Base-by-base conservation (phyloP, 2,329 filamentous ascomycete genomes). In the Exutisphaerella laricina region DNA sequence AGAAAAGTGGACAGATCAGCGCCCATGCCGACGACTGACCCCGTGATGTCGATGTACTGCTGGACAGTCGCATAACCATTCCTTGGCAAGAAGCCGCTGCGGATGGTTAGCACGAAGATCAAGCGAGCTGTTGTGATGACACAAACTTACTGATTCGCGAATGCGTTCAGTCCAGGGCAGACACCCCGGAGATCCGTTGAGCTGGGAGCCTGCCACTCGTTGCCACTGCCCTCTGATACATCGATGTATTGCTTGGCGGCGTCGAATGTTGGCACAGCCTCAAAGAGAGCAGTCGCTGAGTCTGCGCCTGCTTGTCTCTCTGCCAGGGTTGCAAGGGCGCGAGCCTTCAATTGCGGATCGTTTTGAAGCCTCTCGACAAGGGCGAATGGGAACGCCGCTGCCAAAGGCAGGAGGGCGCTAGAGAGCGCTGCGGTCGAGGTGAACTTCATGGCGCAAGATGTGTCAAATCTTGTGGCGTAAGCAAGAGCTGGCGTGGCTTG, bases 1-100 rank as follows among this genome's bases (percentile, higher is more conserved):
- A 53, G 22, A 35, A 53, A 53, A 31, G 28, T 48, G 22, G 63
- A 54, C 35, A 63, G 56, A 12, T 49, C 43, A 7, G 55, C 50
- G 12, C 58, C 58, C 61, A 65, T 66, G 16, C 60, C 61, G 32
- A 62, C 60, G 13, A 61, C 59, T 12, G 44, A 37, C 5, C 17
- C 49, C 2, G 58, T 61, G 17, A 45, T 49, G 6, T 58, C 50
- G 41, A 60, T 53, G 49, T 54, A 61, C 18, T 62, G 51, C 1
- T 39, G 16, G 16, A 60, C 50, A 16, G 60, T 61, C 3, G 54
- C 60, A 20, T 59, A 57, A 14, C 61, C 61, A 18, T 60, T 58
- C 38, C 22, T 38, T 21, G 47, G 47, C 2, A 62, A 44, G 44
- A 59, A 61, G 22, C 46, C 47, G 39, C 33, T 41, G 16, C 2